Percentiles rank a stretch among this genome's conserved stretches.
These are phyloP conservation scores for Wickerhamiella allomyrinae DNA, from an alignment of 805 yeast species.

Conservation along the genomic window DNA sequence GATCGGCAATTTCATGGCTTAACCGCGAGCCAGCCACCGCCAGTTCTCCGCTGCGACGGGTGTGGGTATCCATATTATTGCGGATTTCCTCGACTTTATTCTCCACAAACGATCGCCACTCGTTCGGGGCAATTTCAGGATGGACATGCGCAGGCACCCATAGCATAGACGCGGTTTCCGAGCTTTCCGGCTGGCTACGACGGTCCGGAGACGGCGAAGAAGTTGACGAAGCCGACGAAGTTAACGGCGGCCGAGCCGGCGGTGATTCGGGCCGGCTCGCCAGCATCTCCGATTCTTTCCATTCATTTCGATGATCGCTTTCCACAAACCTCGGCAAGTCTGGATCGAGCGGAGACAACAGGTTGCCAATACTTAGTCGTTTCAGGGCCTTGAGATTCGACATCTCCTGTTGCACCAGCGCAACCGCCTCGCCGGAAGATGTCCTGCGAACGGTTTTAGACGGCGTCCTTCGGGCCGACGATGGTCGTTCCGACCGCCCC, in stretches of 20 bases:
- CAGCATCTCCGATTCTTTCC: not conserved
- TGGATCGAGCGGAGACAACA: slow-evolving; percentile 26
- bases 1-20: slow-evolving; percentile 23
- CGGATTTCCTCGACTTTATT: slow-evolving; percentile 26
- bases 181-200: not conserved
- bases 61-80: slow-evolving; percentile 3
- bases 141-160: slow-evolving; percentile 97
- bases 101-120: slow-evolving; percentile 33
- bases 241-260: slow-evolving; percentile 1
- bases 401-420: slow-evolving; percentile 30
- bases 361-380: slow-evolving; percentile 28
- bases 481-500: too few species aligned
- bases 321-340: slow-evolving; percentile 22
- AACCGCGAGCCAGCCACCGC: slow-evolving; percentile 20
- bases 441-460: not conserved
- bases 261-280: not conserved
- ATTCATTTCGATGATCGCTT: slow-evolving; percentile 1
- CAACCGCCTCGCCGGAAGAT: slow-evolving; percentile 16
- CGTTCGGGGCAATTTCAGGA: slow-evolving; percentile 90
- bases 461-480: too few species aligned
- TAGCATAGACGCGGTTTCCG: slow-evolving; percentile 30
- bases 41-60: slow-evolving; percentile 4
- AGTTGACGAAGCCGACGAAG: not conserved
- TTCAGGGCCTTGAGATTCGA: slow-evolving; percentile 28
- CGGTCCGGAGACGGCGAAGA: not conserved